Base-by-base conservation (phyloP, 306 rosid genomes). In the Prunus mongolica region DNA sequence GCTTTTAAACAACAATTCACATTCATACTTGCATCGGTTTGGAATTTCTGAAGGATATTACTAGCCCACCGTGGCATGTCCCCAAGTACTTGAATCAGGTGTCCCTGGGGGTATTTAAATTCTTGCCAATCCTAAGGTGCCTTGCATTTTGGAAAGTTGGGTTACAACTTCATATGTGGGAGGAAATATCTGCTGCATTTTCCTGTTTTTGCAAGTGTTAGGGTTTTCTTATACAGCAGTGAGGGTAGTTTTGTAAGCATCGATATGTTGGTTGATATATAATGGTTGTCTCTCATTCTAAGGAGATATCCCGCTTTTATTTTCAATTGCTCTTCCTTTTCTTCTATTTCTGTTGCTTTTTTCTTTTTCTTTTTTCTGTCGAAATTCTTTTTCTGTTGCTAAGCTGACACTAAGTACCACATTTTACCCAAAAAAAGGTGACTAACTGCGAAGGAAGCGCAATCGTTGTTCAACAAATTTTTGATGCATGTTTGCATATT, bases 131-230 rank as follows among this genome's bases (percentile, higher is more conserved):
- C 25, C 62, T 24, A 1, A 4, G 10, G 61, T 50, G 54, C 65
- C 73, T 68, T 79, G 58, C 28, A 10, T 9, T 77, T 78, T 28
- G 47, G 67, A 55, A 70, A 15, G 72, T 49, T 73, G 32, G 67
- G 52, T 30, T 14, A 7, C 30, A 66, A 50, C 30, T 68, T 68
- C 58, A 47, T 30, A 30, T 28, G 12, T 63, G 11, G 6, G n/a
- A 63, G 15, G 34, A 28, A 57, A 11, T 22, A 58, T 9, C 8
- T 58, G 30, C 14, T 1, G 38, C 12, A 12, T 14, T 61, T 14
- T 18, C 16, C 4, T 13, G 14, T 13, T 2, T 27, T 1, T 0
- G 6, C 41, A 14, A 65, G 27, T 19, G 27, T 19, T 69, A 28
- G 27, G 74, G 1, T 41, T 34, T 6, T 68, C 19, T 13, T 12